phyloP scores from a whole-genome alignment of 2,329 filamentous ascomycete genomes.

The Ambrosiella xylebori region DNA sequence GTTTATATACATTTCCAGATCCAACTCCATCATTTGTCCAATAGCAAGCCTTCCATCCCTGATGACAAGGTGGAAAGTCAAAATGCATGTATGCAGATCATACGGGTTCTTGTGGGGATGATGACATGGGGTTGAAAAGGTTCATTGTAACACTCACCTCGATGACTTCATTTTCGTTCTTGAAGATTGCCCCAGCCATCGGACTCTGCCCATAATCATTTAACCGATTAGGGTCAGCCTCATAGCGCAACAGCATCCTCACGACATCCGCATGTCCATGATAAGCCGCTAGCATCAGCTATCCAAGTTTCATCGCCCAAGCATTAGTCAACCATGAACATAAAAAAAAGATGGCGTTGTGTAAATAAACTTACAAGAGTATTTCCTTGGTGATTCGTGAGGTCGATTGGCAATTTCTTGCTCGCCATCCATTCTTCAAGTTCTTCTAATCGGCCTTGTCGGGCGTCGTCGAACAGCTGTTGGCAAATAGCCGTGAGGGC shows the following conservation, averaged over 20 bases:
- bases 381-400: slow-evolving; percentile 58
- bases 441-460: slow-evolving; percentile 37
- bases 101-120: background rate
- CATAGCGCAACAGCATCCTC: slow-evolving; percentile 40
- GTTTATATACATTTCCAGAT: no score
- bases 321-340: background rate
- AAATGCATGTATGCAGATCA: background rate
- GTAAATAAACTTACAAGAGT: slow-evolving; percentile 33
- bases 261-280: slow-evolving; percentile 47
- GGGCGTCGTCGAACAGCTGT: slow-evolving; percentile 48
- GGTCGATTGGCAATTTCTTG: slow-evolving; percentile 48
- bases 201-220: slow-evolving; percentile 54
- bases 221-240: slow-evolving; percentile 48
- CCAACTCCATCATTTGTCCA: background rate
- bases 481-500: slow-evolving; percentile 45
- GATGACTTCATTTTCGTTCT: slow-evolving; percentile 48
- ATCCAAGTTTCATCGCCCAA: background rate
- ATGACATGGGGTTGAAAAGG: background rate
- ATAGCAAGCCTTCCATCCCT: background rate
- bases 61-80: background rate
- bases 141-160: slow-evolving; percentile 25
- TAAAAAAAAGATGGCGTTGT: background rate
- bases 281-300: slow-evolving; percentile 59
- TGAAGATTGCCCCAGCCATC: slow-evolving; percentile 56
- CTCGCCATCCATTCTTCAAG: slow-evolving; percentile 43